A percentile compares a stretch with the other conserved stretches of the same genome.
phyloP scores from a whole-genome alignment of 177 flowering plant species.

The Vitis hybrid region DNA sequence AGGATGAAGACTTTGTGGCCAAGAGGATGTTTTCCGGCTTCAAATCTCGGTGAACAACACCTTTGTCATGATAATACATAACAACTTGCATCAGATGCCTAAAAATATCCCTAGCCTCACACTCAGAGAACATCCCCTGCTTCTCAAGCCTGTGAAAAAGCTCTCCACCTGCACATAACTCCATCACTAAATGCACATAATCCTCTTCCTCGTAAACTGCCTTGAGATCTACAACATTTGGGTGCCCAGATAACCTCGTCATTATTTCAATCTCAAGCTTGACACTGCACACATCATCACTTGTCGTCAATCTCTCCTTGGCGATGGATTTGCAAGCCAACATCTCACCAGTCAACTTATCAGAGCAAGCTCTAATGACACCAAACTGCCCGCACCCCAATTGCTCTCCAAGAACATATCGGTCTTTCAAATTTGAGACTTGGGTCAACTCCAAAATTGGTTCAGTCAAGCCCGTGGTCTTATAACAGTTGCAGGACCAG shows the following conservation, averaged over 20 bases:
- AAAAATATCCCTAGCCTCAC: slow-evolving; percentile 56
- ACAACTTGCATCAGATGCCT: slow-evolving; percentile 74
- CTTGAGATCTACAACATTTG: slow-evolving; percentile 82
- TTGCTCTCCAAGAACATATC: slow-evolving; percentile 63
- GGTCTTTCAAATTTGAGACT: slow-evolving; percentile 45
- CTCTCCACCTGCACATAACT: slow-evolving; percentile 97
- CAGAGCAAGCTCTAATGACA: slow-evolving; percentile 63
- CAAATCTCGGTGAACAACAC: slow-evolving; percentile 86
- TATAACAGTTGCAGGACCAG: slow-evolving; percentile 42
- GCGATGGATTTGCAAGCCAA: slow-evolving; percentile 88
- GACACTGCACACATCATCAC: slow-evolving; percentile 62
- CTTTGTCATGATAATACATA: slow-evolving; percentile 78
- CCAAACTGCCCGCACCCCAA: slow-evolving; percentile 92
- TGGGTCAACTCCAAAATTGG: slow-evolving; percentile 50
- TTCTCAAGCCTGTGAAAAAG: slow-evolving; percentile 71
- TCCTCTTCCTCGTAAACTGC: slow-evolving; percentile 84
- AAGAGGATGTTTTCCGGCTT: slow-evolving; percentile 89
- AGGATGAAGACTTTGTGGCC: slow-evolving; percentile 56
- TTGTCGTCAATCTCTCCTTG: slow-evolving; percentile 67
- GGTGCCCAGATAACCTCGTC: slow-evolving; percentile 83
- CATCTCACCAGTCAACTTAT: slow-evolving; percentile 67
- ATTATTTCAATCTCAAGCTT: slow-evolving; percentile 87
- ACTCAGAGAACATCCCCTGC: slow-evolving; percentile 67
- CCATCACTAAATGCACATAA: slow-evolving; percentile 85
- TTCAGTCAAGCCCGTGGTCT: slow-evolving; percentile 34